phyloP scores from a whole-genome alignment of 2,329 filamentous ascomycete species.

The Diplodia scrobiculata region DNA sequence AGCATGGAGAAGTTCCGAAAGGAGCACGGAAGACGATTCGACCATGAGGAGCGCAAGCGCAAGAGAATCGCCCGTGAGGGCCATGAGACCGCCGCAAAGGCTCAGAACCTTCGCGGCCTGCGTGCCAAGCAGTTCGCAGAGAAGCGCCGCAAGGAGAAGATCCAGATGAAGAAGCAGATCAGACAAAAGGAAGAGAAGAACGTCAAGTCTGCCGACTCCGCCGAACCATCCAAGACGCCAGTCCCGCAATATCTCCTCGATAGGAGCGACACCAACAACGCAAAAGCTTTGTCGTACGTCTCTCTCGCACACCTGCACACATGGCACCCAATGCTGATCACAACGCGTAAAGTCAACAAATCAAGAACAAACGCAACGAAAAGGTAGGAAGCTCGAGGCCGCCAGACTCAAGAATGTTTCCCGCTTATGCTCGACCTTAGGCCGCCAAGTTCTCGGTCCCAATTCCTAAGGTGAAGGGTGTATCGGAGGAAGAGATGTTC shows the following conservation, averaged over 20 bases:
- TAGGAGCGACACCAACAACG: constrained; percentile 67
- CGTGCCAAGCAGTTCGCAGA: constrained; percentile 91
- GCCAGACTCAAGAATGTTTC: no score
- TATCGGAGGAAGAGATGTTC: constrained; percentile 97
- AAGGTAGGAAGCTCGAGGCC: constrained; percentile 53
- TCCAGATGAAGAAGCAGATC: constrained; percentile 57
- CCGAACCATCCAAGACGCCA: constrained; percentile 77
- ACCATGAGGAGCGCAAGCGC: constrained; percentile 84
- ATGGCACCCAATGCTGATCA: no score
- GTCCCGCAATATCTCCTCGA: constrained; percentile 93
- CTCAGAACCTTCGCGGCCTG: constrained; percentile 89
- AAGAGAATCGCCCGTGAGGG: constrained; percentile 87
- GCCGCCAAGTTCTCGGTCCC: constrained; percentile 91
- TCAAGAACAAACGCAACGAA: constrained; percentile 88
- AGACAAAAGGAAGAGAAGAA: constrained; percentile 94
- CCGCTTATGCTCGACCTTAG: no score
- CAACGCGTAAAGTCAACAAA: constrained; percentile 53
- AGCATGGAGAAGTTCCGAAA: constrained; percentile 71
- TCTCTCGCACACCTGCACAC: no score
- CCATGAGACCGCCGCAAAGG: constrained; percentile 84
- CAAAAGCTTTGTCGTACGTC: constrained; percentile 69
- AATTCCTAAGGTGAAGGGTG: constrained; percentile 80
- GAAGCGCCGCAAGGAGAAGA: constrained; percentile 89
- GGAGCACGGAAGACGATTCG: constrained; percentile 60
- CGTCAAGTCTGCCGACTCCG: constrained; percentile 78